Conservation (phyloP, 192 early-diverging fungal species). For the Funneliformis geosporum region DNA sequence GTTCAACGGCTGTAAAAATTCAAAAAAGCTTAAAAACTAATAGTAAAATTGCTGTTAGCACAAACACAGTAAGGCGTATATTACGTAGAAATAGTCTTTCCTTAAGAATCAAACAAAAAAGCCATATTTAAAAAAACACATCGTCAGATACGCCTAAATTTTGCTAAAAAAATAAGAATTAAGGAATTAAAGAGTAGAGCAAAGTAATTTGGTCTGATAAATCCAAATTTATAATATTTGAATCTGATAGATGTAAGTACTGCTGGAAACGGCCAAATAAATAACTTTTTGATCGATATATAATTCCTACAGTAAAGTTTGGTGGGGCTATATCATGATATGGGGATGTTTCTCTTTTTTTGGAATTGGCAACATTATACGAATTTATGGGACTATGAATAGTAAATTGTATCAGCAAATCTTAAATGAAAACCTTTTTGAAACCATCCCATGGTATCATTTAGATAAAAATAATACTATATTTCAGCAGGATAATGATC, state of each 20-base stretch:
- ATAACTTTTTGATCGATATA: conserved; percentile 5
- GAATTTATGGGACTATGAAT: conserved; percentile 32
- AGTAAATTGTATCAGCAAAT: conserved; percentile 17
- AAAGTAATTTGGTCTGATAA: too few relatives aligned
- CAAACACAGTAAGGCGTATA: too few relatives aligned
- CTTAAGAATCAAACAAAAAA: too few relatives aligned
- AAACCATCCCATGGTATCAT: conserved; percentile 8
- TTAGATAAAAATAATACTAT: neutral
- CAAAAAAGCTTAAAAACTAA: too few relatives aligned
- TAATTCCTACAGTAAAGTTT: conserved; percentile 36
- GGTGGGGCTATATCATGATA: conserved; percentile 38
- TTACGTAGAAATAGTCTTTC: too few relatives aligned
- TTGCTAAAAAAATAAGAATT: conserved; percentile 33
- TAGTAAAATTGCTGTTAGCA: too few relatives aligned
- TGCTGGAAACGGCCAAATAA: conserved; percentile 22
- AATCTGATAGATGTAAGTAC: conserved; percentile 40
- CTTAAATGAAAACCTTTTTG: conserved; percentile 16
- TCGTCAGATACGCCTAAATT: conserved; percentile 12
- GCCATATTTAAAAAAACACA: neutral
- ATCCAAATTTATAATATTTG: neutral
- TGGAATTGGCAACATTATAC: conserved; percentile 25
- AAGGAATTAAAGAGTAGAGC: conserved; percentile 30
- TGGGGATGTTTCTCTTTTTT: conserved; percentile 15
- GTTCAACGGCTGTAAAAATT: too few relatives aligned
- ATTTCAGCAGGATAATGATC: too few relatives aligned